phyloP scores from a whole-genome alignment of 768 basidiomycete genomes.

The Leccinum incarnatum region DNA sequence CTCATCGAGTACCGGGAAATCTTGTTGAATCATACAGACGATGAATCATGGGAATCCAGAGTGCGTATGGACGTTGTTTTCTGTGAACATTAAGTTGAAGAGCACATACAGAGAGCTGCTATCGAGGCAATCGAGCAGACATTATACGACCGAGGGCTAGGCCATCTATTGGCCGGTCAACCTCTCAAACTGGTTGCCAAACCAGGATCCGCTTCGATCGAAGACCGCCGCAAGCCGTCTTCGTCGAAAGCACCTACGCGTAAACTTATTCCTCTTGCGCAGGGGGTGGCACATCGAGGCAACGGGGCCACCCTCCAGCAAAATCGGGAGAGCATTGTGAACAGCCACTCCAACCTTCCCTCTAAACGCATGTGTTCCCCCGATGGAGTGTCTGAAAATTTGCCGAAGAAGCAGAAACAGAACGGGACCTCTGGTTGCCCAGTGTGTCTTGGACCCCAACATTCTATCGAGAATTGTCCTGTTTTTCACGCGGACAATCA shows the following conservation, averaged over 20 bases:
- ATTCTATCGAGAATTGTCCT: slow-evolving; percentile 55
- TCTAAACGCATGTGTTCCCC: slow-evolving; percentile 40
- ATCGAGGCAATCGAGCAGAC: slow-evolving; percentile 68
- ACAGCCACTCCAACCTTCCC: not conserved
- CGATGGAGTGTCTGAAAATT: slow-evolving; percentile 20
- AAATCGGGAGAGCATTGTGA: not conserved
- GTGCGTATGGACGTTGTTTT: slow-evolving; percentile 37
- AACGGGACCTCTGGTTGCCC: slow-evolving; percentile 34
- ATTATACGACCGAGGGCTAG: slow-evolving; percentile 53
- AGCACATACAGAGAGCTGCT: slow-evolving; percentile 51
- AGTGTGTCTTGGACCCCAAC: slow-evolving; percentile 47
- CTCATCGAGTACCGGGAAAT: slow-evolving; percentile 69
- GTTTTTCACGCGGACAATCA: slow-evolving; percentile 48
- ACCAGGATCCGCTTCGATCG: slow-evolving; percentile 13
- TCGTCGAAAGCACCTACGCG: slow-evolving; percentile 2
- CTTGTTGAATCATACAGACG: slow-evolving; percentile 58
- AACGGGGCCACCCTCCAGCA: not conserved
- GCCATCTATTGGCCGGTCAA: slow-evolving; percentile 58
- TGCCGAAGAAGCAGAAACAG: slow-evolving; percentile 40
- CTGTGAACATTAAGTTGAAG: slow-evolving; percentile 4
- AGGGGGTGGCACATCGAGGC: not conserved
- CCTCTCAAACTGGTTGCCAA: slow-evolving; percentile 54
- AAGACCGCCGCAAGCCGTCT: not conserved
- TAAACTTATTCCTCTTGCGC: not conserved
- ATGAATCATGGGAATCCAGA: slow-evolving; percentile 64